phyloP scores from a whole-genome alignment of 1,284 basidiomycete species.

The Puccinia polysora region DNA sequence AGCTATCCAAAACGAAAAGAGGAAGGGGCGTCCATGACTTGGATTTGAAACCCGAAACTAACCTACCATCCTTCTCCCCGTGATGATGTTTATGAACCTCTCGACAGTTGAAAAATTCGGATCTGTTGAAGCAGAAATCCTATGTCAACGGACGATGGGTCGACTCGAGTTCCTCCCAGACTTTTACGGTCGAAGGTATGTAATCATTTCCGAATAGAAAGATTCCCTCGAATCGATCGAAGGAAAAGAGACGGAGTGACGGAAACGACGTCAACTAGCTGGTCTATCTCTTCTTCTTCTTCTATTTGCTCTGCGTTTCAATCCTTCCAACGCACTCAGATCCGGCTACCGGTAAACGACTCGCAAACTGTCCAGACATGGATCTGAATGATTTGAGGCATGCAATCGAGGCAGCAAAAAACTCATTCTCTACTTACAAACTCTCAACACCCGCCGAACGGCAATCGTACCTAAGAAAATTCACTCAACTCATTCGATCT shows the following conservation, averaged over 20 bases:
- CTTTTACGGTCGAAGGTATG: slow-evolving; percentile 65
- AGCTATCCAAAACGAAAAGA: neutral
- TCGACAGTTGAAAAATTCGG: slow-evolving; percentile 63
- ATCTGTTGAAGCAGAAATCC: slow-evolving; percentile 68
- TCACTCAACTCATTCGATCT: slow-evolving; percentile 68
- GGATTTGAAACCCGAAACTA: no score
- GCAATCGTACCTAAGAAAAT: slow-evolving; percentile 71
- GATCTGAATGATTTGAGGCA: slow-evolving; percentile 70
- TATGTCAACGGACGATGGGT: slow-evolving; percentile 78
- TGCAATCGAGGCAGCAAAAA: slow-evolving; percentile 70
- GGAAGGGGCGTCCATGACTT: neutral
- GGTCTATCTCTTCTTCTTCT: neutral
- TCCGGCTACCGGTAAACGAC: slow-evolving; percentile 71
- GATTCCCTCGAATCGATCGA: neutral
- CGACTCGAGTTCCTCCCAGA: slow-evolving; percentile 67
- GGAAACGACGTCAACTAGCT: neutral
- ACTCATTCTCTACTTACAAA: slow-evolving; percentile 70
- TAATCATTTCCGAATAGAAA: neutral
- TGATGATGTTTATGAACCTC: neutral
- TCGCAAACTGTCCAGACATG: slow-evolving; percentile 82
- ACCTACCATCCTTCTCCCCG: neutral
- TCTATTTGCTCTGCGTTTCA: slow-evolving; percentile 16
- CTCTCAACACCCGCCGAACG: slow-evolving; percentile 58
- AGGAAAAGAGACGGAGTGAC: neutral
- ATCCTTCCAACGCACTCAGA: slow-evolving; percentile 58